Base-by-base conservation (phyloP, 208 protist genomes). In the Strigomonas culicis region DNA sequence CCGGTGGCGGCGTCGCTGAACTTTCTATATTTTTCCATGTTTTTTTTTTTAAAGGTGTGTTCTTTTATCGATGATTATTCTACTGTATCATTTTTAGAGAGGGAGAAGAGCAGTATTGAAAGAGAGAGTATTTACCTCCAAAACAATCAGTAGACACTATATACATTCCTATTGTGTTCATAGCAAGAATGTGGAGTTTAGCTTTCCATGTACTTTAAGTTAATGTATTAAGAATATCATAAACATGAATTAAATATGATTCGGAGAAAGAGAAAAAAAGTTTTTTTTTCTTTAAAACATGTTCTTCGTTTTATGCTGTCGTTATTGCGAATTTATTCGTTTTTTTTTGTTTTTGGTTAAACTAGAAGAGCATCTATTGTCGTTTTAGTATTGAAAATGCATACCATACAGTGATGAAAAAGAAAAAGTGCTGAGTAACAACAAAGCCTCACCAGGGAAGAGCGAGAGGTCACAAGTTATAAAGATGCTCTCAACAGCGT, bases 1-100 rank as follows among this genome's bases (percentile, higher is more conserved):
- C 88, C 88, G n/a, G 80, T 91, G 2, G 82, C 64, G 65, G 82
- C 84, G 68, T 93, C 87, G 17, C 66, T 79, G 30, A 84, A 93
- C 58, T 82, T 78, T 46, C 83, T 69, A 55, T 83, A 93, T 74
- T 93, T 93, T 58, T 93, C 87, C 87, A 93, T 92, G 0, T 55
- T 10, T 10, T 19, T 55, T 55, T 6, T 32, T 55, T 30, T 55
- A 49, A 21, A 49, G 4, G 43, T 49, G n/a, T 21, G 43, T 24
- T 21, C 10, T 4, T 49, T 13, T 49, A 21, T 49, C 17, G 19
- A n/a, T n/a, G n/a, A n/a, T n/a, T n/a, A n/a, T n/a, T n/a, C n/a
- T n/a, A n/a, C n/a, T n/a, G n/a, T n/a, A n/a, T n/a, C n/a, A n/a
- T n/a, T n/a, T n/a, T n/a, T n/a, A n/a, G 4, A 24, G 4, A 49